Conservation (phyloP, 192 early-diverging fungal species). For the Rhizoclosmatium sp. region DNA sequence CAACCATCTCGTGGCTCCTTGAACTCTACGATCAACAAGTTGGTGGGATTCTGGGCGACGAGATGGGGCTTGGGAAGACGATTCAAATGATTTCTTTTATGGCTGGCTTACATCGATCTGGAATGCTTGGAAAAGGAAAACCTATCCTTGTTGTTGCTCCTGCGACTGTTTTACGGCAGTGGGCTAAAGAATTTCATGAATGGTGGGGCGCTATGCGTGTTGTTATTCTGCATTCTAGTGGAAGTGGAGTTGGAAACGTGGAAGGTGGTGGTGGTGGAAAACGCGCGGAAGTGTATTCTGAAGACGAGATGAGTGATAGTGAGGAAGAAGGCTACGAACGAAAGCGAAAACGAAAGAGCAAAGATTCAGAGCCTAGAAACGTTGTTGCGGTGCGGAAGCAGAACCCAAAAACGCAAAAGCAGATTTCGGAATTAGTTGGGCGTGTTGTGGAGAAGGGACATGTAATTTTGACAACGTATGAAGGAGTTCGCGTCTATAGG, state of each 20-base stretch:
- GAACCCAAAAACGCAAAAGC: conserved; percentile 56
- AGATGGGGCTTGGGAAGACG: conserved; percentile 90
- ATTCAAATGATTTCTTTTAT: conserved; percentile 89
- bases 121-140: conserved; percentile 43
- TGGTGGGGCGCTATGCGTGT: conserved; percentile 88
- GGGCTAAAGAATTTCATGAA: conserved; percentile 68
- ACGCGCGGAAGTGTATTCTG: conserved; percentile 31
- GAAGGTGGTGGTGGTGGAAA: conserved; percentile 23
- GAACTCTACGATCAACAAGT: conserved; percentile 85
- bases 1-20: conserved; percentile 86
- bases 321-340: conserved; percentile 39
- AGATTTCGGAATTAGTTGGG: conserved; percentile 56
- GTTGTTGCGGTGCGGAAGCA: conserved; percentile 44
- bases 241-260: conserved; percentile 70
- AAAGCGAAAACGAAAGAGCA: background rate
- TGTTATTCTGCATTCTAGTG: conserved; percentile 86
- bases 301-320: conserved; percentile 37
- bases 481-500: conserved; percentile 77
- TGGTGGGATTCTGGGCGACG: conserved; percentile 92
- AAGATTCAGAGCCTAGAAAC: conserved; percentile 36
- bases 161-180: conserved; percentile 64
- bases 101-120: conserved; percentile 78
- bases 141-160: conserved; percentile 75
- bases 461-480: conserved; percentile 89
- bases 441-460: conserved; percentile 62